Evolutionary conservation across 345 rosid genomes (phyloP), one percentile per base, ranked within the genome.

Genomic region (Ailanthus altissimus): DNA sequence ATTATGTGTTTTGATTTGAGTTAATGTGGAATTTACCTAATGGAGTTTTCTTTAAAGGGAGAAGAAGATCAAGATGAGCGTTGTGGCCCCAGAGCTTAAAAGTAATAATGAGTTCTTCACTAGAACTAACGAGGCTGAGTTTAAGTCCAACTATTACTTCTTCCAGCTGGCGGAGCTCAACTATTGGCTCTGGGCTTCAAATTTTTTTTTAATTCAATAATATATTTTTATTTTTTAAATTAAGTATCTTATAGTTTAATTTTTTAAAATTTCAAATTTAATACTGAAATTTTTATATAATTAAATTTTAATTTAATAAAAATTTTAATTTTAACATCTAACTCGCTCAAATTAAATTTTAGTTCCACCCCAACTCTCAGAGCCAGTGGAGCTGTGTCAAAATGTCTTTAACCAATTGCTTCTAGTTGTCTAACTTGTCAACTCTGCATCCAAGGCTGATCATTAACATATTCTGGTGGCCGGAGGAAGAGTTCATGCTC

Each of bases 401-500:
- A 91, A 71, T 93, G 98, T 43, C 98, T 81, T 77, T 86, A 91
- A 6, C 98, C 93, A 1, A 90, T 83, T 2, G 90, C 89, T 0
- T 85, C 82, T 0, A 88, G 46, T 78, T 81, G 6, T 79, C 85
- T 4, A 79, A 80, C 2, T 81, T 79, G 56, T 70, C 61, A 13
- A 79, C 74, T 0, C 82, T 88, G n/a, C 85, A 82, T 36, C 91
- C 91, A 1, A 88, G 57, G 5, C 90, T 91, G 0, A 91, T 5
- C 1, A 79, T 51, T 2, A 91, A 90, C 86, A 88, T 79, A 25
- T 58, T 67, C 46, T 20, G 68, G 53, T 40, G 75, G 73, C 84
- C 84, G 23, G 63, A 58, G 13, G 69, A 73, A 15, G 88, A 79
- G n/a, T 45, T 79, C 58, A 85, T 66, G 59, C 50, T 36, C 47